Evolutionary conservation across 2,329 filamentous ascomycete genomes (phyloP), one percentile per base, ranked within the genome.

Genomic region (Fusarium succisae): DNA sequence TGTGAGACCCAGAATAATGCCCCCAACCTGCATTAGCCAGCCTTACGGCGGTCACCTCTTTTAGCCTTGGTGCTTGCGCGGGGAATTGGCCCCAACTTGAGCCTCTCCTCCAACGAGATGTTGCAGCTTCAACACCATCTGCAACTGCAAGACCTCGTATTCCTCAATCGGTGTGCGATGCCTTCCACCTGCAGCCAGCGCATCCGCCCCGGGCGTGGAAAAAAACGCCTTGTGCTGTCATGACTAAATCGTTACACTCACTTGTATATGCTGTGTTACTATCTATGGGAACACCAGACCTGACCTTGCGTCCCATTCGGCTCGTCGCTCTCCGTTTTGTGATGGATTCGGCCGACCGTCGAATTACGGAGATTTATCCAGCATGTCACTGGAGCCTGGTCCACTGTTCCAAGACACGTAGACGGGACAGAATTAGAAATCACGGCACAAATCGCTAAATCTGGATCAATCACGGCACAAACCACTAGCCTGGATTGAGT

Each of bases 1-100:
- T 51, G 59, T 50, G 35, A 64, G 58, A 70, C 53, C n/a, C 3
- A 50, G 17, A 26, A 44, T 41, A 8, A 22, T 41, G 5, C 38
- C 61, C 22, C 38, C 32, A 54, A 44, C 65, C 51, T 73, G 71
- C 71, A 73, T 74, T 74, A 74, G 66, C 71, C 62, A 72, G 71
- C 71, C 71, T 72, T 74, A 72, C 18, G 38, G 53, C 17, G 38
- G 41, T 18, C 30, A 43, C 32, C 8, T 32, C 22, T 24, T 56
- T 56, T 54, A 22, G 50, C 13, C 18, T 39, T 17, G 20, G 10
- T 39, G 4, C 15, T 22, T 38, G 45, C 45, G 47, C 38, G 41
- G 66, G 45, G 60, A 32, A 30, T 15, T 60, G 43, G 14, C 5
- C 41, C 51, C 38, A 39, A 41, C 38, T 66, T 73, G 66, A 73